Evolutionary conservation across 2,329 filamentous ascomycete genomes (phyloP), one percentile per base, ranked within the genome.

Genomic region (Fusarium dimerum): DNA sequence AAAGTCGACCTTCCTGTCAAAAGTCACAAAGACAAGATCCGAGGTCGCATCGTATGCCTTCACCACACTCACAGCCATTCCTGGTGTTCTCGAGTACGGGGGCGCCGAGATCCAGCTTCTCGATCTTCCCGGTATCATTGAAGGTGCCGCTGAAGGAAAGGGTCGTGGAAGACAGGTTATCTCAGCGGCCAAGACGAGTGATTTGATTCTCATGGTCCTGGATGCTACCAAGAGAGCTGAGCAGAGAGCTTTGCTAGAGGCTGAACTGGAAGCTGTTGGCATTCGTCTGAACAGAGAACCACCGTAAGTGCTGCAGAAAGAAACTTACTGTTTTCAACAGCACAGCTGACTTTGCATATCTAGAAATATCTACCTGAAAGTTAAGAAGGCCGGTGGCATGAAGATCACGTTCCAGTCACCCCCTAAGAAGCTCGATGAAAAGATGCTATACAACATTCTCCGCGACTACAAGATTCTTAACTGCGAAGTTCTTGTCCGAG

Each of bases 401-500:
- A 99, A 99, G 75, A 97, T 99, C 69, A 97, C 90, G 15, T 99
- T 99, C 75, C 87, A 92, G 67, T 76, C 85, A 5, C 89, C 94
- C 3, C 93, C 94, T 5, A 97, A 97, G 73, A 77, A 88, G 54
- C 79, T 99, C 52, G 94, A 99, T 73, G 93, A 99, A 73, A 97
- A 95, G 77, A 96, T 99, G 90, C 81, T 99, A 54, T 96, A 88
- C 80, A 97, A 96, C 77, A 97, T 99, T 68, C 81, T 99, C 46
- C 88, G 91, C 62, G 94, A 99, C 80, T 99, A 99, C 85, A 97
- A 97, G 78, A 92, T 99, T 64, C 84, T 99, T 54, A 99, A 99
- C 78, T 94, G 89, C 74, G 94, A 99, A 72, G 92, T 99, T 1
- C 83, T 99, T 18, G 85, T 99, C 15, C 89, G 94, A 65, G 94